Conservation (phyloP, 148 eudicot genomes). For the Camellia granthamiana region DNA sequence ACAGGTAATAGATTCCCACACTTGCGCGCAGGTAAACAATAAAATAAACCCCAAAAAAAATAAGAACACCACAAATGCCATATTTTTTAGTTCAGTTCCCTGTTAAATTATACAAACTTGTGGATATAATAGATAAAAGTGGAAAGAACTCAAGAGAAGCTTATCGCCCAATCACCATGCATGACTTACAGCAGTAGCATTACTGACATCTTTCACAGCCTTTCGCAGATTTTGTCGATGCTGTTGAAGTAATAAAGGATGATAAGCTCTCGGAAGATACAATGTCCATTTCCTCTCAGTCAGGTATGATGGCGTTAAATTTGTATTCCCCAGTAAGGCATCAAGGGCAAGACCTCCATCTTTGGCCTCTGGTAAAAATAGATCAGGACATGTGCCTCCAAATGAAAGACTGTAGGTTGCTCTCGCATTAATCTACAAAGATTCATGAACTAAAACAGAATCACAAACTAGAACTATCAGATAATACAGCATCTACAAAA, state of each 20-base stretch:
- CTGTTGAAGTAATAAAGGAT: slow-evolving; percentile 77
- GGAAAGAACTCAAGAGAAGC: slow-evolving; percentile 1
- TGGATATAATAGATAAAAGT: background rate
- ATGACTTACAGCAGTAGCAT: slow-evolving; percentile 79
- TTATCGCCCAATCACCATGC: background rate
- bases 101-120: background rate
- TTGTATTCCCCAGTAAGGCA: slow-evolving; percentile 17
- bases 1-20: background rate
- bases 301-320: slow-evolving; percentile 22
- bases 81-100: background rate
- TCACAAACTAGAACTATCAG: slow-evolving; percentile 6
- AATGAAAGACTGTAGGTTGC: slow-evolving; percentile 80
- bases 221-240: slow-evolving; percentile 56
- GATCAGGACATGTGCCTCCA: slow-evolving; percentile 76
- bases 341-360: slow-evolving; percentile 33
- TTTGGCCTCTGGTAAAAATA: slow-evolving; percentile 49
- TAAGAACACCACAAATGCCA: background rate
- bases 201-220: slow-evolving; percentile 67
- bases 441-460: background rate
- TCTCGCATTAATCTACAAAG: slow-evolving; percentile 51
- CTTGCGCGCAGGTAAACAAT: background rate
- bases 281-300: slow-evolving; percentile 64
- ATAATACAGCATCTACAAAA: background rate
- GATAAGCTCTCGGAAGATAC: slow-evolving; percentile 74
- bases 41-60: slow-evolving; percentile 7